phyloP scores from a whole-genome alignment of 768 basidiomycete genomes.

The Cantharellus cinnabarinus region DNA sequence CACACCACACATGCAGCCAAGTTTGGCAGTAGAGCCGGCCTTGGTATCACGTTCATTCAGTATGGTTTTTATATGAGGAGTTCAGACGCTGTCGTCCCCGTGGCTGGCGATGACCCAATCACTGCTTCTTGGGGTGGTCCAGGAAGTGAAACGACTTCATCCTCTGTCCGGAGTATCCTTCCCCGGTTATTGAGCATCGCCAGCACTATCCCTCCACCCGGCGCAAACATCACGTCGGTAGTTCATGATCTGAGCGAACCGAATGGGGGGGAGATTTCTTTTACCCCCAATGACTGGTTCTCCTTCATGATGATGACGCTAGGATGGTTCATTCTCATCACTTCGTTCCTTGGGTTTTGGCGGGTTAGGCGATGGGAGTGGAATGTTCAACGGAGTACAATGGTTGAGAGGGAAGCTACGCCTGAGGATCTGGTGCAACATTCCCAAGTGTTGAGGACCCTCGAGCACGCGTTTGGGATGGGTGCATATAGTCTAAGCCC shows the following conservation, averaged over 20 bases:
- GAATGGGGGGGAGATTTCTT: not conserved
- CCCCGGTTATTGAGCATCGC: not conserved
- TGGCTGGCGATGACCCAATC: constrained; percentile 9
- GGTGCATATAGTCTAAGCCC: not conserved
- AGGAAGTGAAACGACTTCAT: not conserved
- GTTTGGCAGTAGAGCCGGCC: constrained; percentile 79
- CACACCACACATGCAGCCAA: constrained; percentile 76
- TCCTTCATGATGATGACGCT: constrained; percentile 83
- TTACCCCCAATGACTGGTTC: constrained; percentile 61
- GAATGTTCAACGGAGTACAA: constrained; percentile 27
- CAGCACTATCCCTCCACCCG: not conserved
- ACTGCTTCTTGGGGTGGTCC: not conserved
- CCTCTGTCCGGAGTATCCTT: not conserved
- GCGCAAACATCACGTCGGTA: constrained; percentile 16
- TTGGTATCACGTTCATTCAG: constrained; percentile 91
- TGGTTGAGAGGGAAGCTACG: not conserved
- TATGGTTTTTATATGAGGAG: constrained; percentile 59
- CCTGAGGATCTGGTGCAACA: constrained; percentile 31
- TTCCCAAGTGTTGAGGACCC: constrained; percentile 27
- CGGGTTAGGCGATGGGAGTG: constrained; percentile 71
- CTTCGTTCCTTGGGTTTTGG: constrained; percentile 64
- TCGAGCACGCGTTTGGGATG: constrained; percentile 34
- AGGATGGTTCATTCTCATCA: constrained; percentile 83
- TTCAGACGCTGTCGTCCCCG: not conserved
- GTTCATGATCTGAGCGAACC: not conserved